These are phyloP conservation scores for Plasmodium vinckei DNA, from an alignment of 169 alveolate genomes.

Conservation along the genomic window DNA sequence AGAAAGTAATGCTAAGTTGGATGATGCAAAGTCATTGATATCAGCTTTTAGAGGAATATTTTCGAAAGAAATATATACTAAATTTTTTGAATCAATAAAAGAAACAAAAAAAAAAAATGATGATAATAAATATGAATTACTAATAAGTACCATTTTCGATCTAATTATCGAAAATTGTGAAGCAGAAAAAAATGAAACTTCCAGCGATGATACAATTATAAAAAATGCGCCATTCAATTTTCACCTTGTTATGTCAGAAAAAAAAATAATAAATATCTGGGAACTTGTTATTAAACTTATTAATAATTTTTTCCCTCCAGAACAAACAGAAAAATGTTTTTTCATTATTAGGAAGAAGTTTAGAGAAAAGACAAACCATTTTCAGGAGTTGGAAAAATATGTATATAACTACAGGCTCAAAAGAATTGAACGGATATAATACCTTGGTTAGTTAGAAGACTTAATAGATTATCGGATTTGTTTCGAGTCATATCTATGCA, in stretches of 20 bases:
- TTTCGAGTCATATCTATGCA: too few species aligned
- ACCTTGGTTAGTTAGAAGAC: too few species aligned
- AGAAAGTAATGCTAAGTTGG: constrained; percentile 9
- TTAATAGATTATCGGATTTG: too few species aligned
- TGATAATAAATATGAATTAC: constrained; percentile 48
- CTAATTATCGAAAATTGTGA: constrained; percentile 44
- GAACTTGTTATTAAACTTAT: constrained; percentile 36
- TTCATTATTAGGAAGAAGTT: constrained; percentile 45
- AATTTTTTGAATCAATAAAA: constrained; percentile 40
- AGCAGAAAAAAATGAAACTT: constrained; percentile 3
- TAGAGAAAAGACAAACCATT: constrained; percentile 37
- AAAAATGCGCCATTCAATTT: neutral
- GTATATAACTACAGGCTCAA: constrained; percentile 68
- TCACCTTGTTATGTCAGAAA: constrained; percentile 26
- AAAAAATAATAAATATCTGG: constrained; percentile 41
- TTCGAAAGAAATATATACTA: constrained; percentile 28
- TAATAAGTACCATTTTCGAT: constrained; percentile 24
- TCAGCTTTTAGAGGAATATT: constrained; percentile 40
- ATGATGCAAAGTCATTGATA: constrained; percentile 43
- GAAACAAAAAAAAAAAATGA: constrained; percentile 36
- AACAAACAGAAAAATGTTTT: constrained; percentile 68
- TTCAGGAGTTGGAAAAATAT: constrained; percentile 62
- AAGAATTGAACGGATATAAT: constrained; percentile 23
- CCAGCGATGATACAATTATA: neutral
- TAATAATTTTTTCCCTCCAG: constrained; percentile 53